Evolutionary conservation across 2,329 filamentous ascomycete genomes (phyloP), one percentile per base, ranked within the genome.

Genomic region (Dendryphion nanum): DNA sequence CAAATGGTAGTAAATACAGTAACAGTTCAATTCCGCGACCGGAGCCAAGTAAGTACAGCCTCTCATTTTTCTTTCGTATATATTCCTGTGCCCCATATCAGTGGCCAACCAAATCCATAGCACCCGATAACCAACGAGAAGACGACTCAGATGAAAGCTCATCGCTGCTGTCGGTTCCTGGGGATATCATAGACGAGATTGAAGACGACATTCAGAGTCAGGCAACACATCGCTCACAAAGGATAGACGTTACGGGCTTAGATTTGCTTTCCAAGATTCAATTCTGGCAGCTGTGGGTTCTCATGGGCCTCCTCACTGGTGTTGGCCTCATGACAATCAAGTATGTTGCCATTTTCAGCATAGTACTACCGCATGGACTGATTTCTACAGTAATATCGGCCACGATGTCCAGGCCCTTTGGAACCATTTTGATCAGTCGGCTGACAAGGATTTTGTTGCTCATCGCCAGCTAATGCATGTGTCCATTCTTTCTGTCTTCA

Each of bases 291-390:
- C 70, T 95, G 18, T 97, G 94, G 65, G 67, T 78, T 40, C 82
- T 95, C 50, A 87, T 98, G 78, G 89, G 84, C 26, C 78, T 96
- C n/a, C 73, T 97, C 45, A 89, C 89, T 4, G 93, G 93, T 36
- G 86, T 96, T 53, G 93, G 93, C 8, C 72, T 98, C 49, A 98
- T 98, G 93, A 97, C 91, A 0, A 98, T 98, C 69, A 98, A 98
- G 89, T 95, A 75, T 67, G 85, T 73, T 26, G 8, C n/a, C n/a
- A n/a, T n/a, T n/a, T n/a, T n/a, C n/a, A n/a, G n/a, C n/a, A n/a
- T n/a, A n/a, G n/a, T n/a, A n/a, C n/a, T n/a, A n/a, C n/a, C n/a
- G n/a, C n/a, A n/a, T n/a, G n/a, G n/a, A n/a, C n/a, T n/a, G n/a
- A n/a, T n/a, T n/a, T n/a, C n/a, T 29, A 16, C 51, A 95, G 89